Base-by-base conservation (phyloP, 495 filamentous ascomycete species). In the Penicillium macrosclerotiorum region DNA sequence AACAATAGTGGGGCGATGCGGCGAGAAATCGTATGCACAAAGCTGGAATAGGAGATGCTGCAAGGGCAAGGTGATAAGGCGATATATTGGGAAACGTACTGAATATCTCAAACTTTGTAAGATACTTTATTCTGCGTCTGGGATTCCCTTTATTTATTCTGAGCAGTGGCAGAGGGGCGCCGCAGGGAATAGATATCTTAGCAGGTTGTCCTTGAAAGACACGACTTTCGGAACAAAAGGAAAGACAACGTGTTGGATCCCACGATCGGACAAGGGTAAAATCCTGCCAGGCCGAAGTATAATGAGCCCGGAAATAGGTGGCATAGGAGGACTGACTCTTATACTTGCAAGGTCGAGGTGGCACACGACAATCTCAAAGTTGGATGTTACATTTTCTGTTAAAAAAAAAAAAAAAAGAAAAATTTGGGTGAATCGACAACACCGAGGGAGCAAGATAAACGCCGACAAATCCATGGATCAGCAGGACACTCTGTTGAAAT, bases 221-320 rank as follows among this genome's bases (percentile, higher is more conserved):
- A 27, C 14, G 17, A 45, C 41, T 4, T 9, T 29, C 42, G 47
- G 49, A 56, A 44, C 36, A 49, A 54, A 41, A 32, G 29, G 25
- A 51, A 30, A 44, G 42, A 48, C 20, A 50, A 50, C 37, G 42
- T 39, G 46, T 45, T 42, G 38, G 12, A 22, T 34, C 33, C 27
- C 39, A 12, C 31, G 24, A 50, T 49, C 51, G 37, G 39, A 40
- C 47, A 46, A 57, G 45, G 47, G 38, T 47, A 27, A 14, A 53
- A 58, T 61, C 41, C 34, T 42, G 45, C 45, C 37, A 47, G 52
- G 33, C 55, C 45, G 40, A 51, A 59, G 47, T 52, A 47, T 47
- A 53, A 59, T 42, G 46, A 54, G 38, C 18, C 45, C 47, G 37
- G 52, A 39, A 52, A 43, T 22, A 12, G 31, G 19, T 27, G 42